phyloP scores from a whole-genome alignment of 345 rosid species.

The Cardamine occulta region DNA sequence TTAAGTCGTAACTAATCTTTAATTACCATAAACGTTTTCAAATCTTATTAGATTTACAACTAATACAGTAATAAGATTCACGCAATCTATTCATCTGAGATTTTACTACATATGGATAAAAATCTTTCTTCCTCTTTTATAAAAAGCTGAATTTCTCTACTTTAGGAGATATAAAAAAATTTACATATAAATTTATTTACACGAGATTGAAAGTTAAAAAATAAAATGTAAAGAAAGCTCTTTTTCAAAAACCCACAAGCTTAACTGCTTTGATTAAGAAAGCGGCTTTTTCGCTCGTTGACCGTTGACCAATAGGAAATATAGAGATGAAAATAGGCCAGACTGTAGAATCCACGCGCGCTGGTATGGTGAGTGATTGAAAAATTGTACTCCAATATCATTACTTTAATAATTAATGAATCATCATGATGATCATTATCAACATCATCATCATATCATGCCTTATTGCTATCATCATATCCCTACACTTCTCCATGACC shows the following conservation, averaged over 20 bases:
- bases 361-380: background rate
- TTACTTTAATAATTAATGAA: constrained; percentile 33
- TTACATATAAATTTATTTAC: background rate
- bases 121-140: background rate
- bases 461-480: constrained; percentile 42
- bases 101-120: constrained; percentile 18
- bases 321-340: constrained; percentile 3
- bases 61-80: background rate
- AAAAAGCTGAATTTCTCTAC: background rate
- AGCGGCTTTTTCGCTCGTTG: constrained; percentile 48
- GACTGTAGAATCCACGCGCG: constrained; percentile 41
- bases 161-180: background rate
- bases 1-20: constrained; percentile 20
- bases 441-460: constrained; percentile 39
- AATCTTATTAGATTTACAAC: background rate
- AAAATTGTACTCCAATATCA: background rate
- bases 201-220: background rate
- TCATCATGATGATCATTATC: constrained; percentile 26
- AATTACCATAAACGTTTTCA: constrained; percentile 26
- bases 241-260: constrained; percentile 41
- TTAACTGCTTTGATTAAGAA: constrained; percentile 40
- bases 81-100: background rate
- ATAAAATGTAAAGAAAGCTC: constrained; percentile 8
- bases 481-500: constrained; percentile 25
- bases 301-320: constrained; percentile 38